Evolutionary conservation across 1,284 basidiomycete genomes (phyloP), one percentile per base, ranked within the genome.

Genomic region (Macrocystidia cucumis): DNA sequence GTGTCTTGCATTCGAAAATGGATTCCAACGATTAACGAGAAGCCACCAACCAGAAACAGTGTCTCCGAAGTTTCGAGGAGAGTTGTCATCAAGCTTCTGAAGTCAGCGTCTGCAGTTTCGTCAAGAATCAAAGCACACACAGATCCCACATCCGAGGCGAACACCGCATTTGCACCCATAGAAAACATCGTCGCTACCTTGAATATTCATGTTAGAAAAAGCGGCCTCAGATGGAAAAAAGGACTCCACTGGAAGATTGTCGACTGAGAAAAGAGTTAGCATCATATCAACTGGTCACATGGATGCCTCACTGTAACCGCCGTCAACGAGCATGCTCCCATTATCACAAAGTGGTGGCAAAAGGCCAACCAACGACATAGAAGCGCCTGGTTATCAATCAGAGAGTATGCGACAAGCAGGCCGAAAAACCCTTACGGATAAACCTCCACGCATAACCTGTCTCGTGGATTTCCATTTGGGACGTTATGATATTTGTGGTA

Each of bases 41-140:
- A 98, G 74, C 90, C 91, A 98, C 83, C 91, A 97, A 14, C 96
- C 96, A 2, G 93, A 97, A 1, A 99, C 73, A 0, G 89, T 85
- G 51, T 99, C 96, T 4, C 95, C 93, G 56, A 95, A 98, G 48
- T 87, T 83, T 26, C 95, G 74, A 0, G 93, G 91, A 1, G 88
- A 91, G 42, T 95, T 98, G 55, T 99, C 96, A 54, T 98, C 93
- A 38, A 92, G 63, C 85, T 59, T 26, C 24, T 30, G 19, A 24
- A 32, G 17, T 29, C 35, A 26, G 12, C 3, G 42, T 29, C 26
- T 16, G 24, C 20, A 20, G 34, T 20, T n/a, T 13, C 9, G 19
- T 13, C 19, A 20, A 18, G 13, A 28, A 21, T 6, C 17, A 33
- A 30, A 6, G 25, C 7, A 65, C 79, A 51, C 53, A 91, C 89